Evolutionary conservation across 495 filamentous ascomycete species (phyloP).

Genomic region (Pyronema omphalodes): DNA sequence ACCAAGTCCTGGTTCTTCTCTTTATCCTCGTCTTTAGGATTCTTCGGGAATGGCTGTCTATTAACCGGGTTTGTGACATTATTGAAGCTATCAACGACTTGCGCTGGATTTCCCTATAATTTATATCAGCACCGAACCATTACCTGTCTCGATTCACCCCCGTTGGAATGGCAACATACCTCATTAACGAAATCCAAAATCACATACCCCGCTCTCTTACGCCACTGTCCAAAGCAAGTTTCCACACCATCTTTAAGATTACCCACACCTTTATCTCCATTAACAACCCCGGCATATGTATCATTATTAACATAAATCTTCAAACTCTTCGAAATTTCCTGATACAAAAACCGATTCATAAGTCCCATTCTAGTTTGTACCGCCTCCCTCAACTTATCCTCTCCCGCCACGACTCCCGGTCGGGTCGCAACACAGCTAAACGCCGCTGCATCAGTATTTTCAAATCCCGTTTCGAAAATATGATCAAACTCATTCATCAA

Average conservation of each 20-base stretch:
- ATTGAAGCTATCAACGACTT: background rate
- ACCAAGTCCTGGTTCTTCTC: background rate
- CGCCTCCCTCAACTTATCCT: conserved; percentile 27
- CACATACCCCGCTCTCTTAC: conserved; percentile 37
- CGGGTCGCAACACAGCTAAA: conserved; percentile 48
- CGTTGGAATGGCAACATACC: background rate
- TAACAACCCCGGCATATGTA: conserved; percentile 35
- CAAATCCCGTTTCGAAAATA: conserved; percentile 54
- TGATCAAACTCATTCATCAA: conserved; percentile 52
- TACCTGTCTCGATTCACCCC: too few species aligned
- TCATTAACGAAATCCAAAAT: conserved; percentile 41
- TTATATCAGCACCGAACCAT: background rate
- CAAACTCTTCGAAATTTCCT: conserved; percentile 16
- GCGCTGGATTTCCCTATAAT: background rate
- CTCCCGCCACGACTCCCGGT: conserved; percentile 27
- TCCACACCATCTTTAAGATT: conserved; percentile 41
- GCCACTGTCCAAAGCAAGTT: conserved; percentile 37
- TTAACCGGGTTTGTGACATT: conserved; percentile 1
- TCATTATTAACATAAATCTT: conserved; percentile 41
- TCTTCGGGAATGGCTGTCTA: background rate
- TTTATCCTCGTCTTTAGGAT: background rate
- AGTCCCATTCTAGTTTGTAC: conserved; percentile 33
- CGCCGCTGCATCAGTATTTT: conserved; percentile 32
- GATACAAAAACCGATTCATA: conserved; percentile 58
- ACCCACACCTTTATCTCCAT: conserved; percentile 32